These are phyloP conservation scores for Fusarium tuaranense DNA, from an alignment of 2,329 filamentous ascomycete species.

Conservation along the genomic window DNA sequence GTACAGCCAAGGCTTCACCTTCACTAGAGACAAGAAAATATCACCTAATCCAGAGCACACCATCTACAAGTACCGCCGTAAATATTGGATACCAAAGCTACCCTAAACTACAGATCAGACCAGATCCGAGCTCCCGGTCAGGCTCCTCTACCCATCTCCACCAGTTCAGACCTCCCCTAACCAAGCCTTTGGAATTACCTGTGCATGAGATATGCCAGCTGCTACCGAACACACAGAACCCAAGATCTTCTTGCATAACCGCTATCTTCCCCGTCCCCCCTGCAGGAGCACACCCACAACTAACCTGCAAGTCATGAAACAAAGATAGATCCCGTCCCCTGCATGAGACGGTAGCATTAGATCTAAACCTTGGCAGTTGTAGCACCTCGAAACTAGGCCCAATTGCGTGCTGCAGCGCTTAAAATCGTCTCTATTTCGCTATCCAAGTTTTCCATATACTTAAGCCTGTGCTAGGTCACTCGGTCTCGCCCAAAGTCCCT, in stretches of 20 bases:
- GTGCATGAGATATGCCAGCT: neutral
- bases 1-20: too few species aligned
- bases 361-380: neutral
- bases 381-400: neutral
- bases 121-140: neutral
- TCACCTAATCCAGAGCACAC: neutral
- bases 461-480: conserved; percentile 13
- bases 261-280: neutral
- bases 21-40: neutral
- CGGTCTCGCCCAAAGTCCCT: conserved; percentile 24
- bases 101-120: neutral
- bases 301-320: neutral
- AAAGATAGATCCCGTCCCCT: neutral
- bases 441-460: neutral
- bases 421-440: neutral
- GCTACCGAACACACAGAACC: neutral
- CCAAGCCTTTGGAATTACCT: neutral
- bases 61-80: neutral
- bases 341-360: neutral
- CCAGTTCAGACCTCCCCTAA: neutral
- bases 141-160: neutral
- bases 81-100: neutral
- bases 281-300: neutral
- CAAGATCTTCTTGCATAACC: neutral
- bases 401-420: neutral